Percentiles rank a stretch among this genome's conserved stretches.
These are phyloP conservation scores for Cicer yamashitae DNA, from an alignment of 306 rosid genomes.

Conservation along the genomic window DNA sequence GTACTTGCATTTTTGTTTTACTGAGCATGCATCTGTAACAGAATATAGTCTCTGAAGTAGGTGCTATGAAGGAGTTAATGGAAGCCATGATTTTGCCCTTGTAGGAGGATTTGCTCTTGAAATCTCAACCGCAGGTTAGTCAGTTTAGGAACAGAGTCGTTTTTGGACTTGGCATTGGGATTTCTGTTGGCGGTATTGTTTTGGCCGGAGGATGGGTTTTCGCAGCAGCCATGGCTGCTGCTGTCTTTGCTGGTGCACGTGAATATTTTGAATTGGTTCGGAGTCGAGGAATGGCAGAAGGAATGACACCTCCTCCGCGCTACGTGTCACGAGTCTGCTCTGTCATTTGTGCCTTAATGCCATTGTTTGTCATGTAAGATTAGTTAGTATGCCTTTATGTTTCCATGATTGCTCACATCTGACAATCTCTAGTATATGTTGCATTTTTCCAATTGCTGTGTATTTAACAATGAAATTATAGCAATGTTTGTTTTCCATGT, in stretches of 20 bases:
- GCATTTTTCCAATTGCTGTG: slow-evolving; percentile 19
- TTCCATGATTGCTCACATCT: slow-evolving; percentile 18
- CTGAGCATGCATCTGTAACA: slow-evolving; percentile 17
- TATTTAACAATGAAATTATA: slow-evolving; percentile 27
- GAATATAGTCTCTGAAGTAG: slow-evolving; percentile 38
- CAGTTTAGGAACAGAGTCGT: slow-evolving; percentile 74
- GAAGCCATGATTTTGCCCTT: slow-evolving; percentile 42
- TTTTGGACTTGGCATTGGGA: slow-evolving; percentile 89
- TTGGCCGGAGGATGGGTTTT: slow-evolving; percentile 96
- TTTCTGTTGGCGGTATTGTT: slow-evolving; percentile 71
- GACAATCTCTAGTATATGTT: slow-evolving; percentile 14
- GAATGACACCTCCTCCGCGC: slow-evolving; percentile 99
- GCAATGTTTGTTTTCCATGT: slow-evolving; percentile 19
- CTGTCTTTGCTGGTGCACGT: slow-evolving; percentile 74
- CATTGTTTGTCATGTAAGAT: slow-evolving; percentile 81
- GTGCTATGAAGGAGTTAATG: slow-evolving; percentile 43
- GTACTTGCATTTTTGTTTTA: slow-evolving; percentile 34
- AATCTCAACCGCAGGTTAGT: slow-evolving; percentile 62
- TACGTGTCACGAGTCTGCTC: slow-evolving; percentile 87
- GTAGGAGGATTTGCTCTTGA: slow-evolving; percentile 55
- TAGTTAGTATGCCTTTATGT: slow-evolving; percentile 38
- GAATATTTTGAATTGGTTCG: slow-evolving; percentile 91
- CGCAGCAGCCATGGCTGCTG: slow-evolving; percentile 67
- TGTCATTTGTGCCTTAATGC: slow-evolving; percentile 86
- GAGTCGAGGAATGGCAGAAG: slow-evolving; percentile 83